Evolutionary conservation across 2,329 filamentous ascomycete species (phyloP).

Genomic region (Alternaria novae-zelandiae): DNA sequence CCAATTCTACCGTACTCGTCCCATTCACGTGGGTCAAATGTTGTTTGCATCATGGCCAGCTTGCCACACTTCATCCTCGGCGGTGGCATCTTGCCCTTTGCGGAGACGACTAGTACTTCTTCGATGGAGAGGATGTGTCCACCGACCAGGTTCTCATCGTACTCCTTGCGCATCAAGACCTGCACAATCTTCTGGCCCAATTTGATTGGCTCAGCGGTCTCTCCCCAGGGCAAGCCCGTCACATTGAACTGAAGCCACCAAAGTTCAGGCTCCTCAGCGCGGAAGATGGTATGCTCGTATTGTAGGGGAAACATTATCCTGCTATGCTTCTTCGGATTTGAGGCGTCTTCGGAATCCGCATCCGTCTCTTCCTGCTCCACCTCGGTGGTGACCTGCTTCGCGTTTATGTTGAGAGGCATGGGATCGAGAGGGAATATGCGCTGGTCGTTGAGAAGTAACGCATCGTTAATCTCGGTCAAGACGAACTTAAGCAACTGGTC

Average conservation of each 20-base stretch:
- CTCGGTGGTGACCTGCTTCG: slow-evolving; percentile 30
- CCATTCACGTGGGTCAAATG: slow-evolving; percentile 38
- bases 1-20: slow-evolving; percentile 38
- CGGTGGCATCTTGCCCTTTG: slow-evolving; percentile 23
- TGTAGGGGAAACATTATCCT: slow-evolving; percentile 28
- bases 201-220: slow-evolving; percentile 2
- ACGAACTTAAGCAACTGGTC: slow-evolving; percentile 33
- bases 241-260: slow-evolving; percentile 39
- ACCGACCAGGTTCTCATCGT: neutral
- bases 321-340: slow-evolving; percentile 14
- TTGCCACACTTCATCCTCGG: slow-evolving; percentile 39
- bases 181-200: slow-evolving; percentile 36
- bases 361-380: slow-evolving; percentile 16
- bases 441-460: slow-evolving; percentile 31
- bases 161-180: slow-evolving; percentile 23
- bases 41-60: slow-evolving; percentile 29
- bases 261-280: slow-evolving; percentile 14
- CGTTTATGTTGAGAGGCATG: slow-evolving; percentile 29
- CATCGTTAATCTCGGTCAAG: slow-evolving; percentile 12
- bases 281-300: slow-evolving; percentile 34
- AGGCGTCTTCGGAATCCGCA: slow-evolving; percentile 6
- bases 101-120: slow-evolving; percentile 31
- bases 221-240: slow-evolving; percentile 17
- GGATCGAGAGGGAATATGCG: slow-evolving; percentile 29
- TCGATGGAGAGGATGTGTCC: slow-evolving; percentile 23